Evolutionary conservation across 768 basidiomycete genomes (phyloP), one percentile per base, ranked within the genome.

Genomic region (Auricularia heimuer): DNA sequence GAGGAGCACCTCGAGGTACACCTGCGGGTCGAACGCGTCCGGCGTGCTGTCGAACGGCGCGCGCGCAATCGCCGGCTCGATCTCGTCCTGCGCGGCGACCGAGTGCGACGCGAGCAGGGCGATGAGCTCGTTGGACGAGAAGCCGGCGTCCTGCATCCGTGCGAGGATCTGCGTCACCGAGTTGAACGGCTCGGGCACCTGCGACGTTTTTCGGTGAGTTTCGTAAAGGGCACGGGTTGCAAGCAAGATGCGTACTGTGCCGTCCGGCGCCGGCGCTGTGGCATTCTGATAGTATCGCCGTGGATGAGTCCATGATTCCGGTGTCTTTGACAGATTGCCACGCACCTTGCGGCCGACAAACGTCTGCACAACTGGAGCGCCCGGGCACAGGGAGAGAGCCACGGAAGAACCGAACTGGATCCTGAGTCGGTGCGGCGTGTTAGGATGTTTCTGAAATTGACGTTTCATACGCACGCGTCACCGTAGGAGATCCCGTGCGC

Each of bases 121-220:
- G 51, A 72, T 73, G 4, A 70, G 69, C 18, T 71, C 72, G 33
- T 72, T 70, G 10, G 68, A 67, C 60, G 71, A 70, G n/a, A 69
- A 72, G 18, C 71, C 71, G 62, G 29, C 75, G 44, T 64, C 63
- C 12, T 45, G 45, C 44, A 64, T 47, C n/a, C 63, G 63, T 2
- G 63, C 76, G 21, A 78, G 69, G 60, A 78, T 77, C 0, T 61
- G 65, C n/a, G 67, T 70, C 60, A 77, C 71, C 12, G 69, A 67
- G 64, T 77, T 68, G 58, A 69, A 63, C 44, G 69, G 69, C 47
- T 70, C 67, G 3, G 69, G 69, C 12, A 70, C 64, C 39, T 42
- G 39, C 39, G 39, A 29, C 2, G 29, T 7, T 42, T 1, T 4
- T 42, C 39, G 8, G 39, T 42, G 39, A 7, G 39, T 42, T 4